Conservation (phyloP, 371 early-diverging fungal genomes). For the Gilbertella persicaria region DNA sequence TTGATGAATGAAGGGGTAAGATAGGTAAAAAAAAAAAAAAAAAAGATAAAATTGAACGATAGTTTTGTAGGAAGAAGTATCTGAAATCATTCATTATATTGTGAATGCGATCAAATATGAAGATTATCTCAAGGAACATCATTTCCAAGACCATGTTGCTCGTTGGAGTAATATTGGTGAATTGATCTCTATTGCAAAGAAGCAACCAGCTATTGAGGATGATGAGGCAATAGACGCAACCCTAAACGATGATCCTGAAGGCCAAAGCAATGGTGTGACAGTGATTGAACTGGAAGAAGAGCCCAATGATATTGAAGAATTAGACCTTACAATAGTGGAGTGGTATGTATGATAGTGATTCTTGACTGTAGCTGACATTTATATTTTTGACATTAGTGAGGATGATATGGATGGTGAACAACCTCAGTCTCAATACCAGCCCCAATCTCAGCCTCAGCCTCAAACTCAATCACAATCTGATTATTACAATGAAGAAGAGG, state of each 20-base stretch:
- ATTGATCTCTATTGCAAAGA: slow-evolving; percentile 29
- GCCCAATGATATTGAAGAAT: not conserved
- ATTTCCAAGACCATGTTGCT: slow-evolving; percentile 21
- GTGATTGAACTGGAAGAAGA: not conserved
- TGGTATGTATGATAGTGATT: too few species aligned
- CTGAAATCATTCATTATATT: slow-evolving; percentile 24
- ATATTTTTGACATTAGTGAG: too few species aligned
- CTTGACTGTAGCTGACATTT: too few species aligned
- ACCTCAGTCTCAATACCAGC: too few species aligned
- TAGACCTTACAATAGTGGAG: not conserved
- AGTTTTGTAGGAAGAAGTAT: slow-evolving; percentile 14
- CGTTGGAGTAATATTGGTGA: slow-evolving; percentile 42
- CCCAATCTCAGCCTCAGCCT: not conserved
- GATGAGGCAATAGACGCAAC: not conserved
- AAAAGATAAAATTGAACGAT: too few species aligned
- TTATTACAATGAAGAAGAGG: not conserved
- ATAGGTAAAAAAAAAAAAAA: too few species aligned
- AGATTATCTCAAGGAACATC: slow-evolving; percentile 21
- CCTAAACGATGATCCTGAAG: not conserved
- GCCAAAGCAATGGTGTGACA: not conserved
- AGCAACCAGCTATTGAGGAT: not conserved
- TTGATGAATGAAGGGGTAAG: slow-evolving; percentile 24
- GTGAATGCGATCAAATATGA: slow-evolving; percentile 23
- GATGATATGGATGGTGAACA: too few species aligned
- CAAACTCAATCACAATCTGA: not conserved